Conservation (phyloP, 2,329 filamentous ascomycete genomes). For the Xylariaceae sp. region DNA sequence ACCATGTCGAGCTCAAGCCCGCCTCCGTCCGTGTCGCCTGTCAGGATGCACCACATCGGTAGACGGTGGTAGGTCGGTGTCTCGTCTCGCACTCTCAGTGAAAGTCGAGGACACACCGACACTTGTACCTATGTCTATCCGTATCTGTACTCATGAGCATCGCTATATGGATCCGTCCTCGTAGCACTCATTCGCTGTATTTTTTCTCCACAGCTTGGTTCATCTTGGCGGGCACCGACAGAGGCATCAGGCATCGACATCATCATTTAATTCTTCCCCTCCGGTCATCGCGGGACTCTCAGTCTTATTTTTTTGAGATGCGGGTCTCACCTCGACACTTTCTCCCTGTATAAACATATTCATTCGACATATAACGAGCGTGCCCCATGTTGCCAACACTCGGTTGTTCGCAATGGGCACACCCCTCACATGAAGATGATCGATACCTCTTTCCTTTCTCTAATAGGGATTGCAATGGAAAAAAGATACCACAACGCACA, state of each 20-base stretch:
- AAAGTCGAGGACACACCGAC: slow-evolving; percentile 31
- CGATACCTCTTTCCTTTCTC: slow-evolving; percentile 44
- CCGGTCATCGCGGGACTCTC: slow-evolving; percentile 18
- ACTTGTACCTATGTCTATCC: slow-evolving; percentile 33
- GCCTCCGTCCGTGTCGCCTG: slow-evolving; percentile 64
- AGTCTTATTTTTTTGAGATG: slow-evolving; percentile 24
- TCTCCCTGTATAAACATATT: slow-evolving; percentile 46
- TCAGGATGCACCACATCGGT: slow-evolving; percentile 54
- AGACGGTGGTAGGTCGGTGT: slow-evolving; percentile 48
- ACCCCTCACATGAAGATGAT: slow-evolving; percentile 39
- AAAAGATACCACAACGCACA: slow-evolving; percentile 22
- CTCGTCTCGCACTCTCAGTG: slow-evolving; percentile 28
- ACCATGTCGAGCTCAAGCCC: slow-evolving; percentile 86
- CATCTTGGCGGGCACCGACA: slow-evolving; percentile 48
- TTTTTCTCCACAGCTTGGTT: slow-evolving; percentile 35
- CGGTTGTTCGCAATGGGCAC: slow-evolving; percentile 34
- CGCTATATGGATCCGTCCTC: slow-evolving; percentile 20
- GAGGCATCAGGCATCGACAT: slow-evolving; percentile 42
- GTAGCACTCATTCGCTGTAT: slow-evolving; percentile 36
- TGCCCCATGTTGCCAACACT: slow-evolving; percentile 27
- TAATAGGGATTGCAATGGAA: slow-evolving; percentile 30
- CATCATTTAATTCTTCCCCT: slow-evolving; percentile 26
- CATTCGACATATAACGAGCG: slow-evolving; percentile 42
- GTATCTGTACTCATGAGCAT: slow-evolving; percentile 23
- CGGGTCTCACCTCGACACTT: slow-evolving; percentile 28